phyloP scores from a whole-genome alignment of 2,329 filamentous ascomycete genomes.

The Malbranchea zuffiana region DNA sequence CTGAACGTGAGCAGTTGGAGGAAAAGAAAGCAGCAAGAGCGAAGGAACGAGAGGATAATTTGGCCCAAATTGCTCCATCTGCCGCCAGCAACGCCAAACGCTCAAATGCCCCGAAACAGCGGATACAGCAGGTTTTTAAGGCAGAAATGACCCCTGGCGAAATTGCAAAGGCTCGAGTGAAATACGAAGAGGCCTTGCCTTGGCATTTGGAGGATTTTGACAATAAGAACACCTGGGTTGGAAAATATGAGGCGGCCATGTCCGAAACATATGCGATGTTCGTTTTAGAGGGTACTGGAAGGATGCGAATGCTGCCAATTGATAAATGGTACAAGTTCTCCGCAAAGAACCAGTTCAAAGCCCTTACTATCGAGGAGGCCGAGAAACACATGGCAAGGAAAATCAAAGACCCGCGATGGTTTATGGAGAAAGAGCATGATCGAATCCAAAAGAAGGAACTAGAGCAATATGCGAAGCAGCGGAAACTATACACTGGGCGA shows the following conservation, averaged over 20 bases:
- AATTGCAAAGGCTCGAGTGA: slow-evolving; percentile 50
- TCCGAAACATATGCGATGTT: slow-evolving; percentile 73
- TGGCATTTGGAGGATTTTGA: slow-evolving; percentile 98
- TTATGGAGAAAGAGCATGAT: slow-evolving; percentile 53
- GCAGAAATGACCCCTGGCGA: slow-evolving; percentile 67
- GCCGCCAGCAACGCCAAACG: slow-evolving; percentile 58
- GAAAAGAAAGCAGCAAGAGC: slow-evolving; percentile 63
- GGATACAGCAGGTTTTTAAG: slow-evolving; percentile 74
- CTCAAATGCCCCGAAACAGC: slow-evolving; percentile 58
- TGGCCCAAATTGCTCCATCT: slow-evolving; percentile 86
- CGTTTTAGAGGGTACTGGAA: slow-evolving; percentile 56
- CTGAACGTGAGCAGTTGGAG: slow-evolving; percentile 49
- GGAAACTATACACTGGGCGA: slow-evolving; percentile 38
- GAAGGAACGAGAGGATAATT: slow-evolving; percentile 72
- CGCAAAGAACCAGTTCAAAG: slow-evolving; percentile 52
- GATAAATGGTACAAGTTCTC: slow-evolving; percentile 82
- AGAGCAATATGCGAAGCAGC: slow-evolving; percentile 42
- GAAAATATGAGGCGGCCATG: slow-evolving; percentile 77
- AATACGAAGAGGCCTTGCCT: slow-evolving; percentile 89
- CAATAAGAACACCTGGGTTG: slow-evolving; percentile 87
- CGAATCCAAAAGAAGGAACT: slow-evolving; percentile 47
- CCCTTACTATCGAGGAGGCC: slow-evolving; percentile 70
- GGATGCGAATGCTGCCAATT: slow-evolving; percentile 76
- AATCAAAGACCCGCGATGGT: slow-evolving; percentile 66
- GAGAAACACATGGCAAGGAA: slow-evolving; percentile 75